Conservation (phyloP, 2,329 filamentous ascomycete genomes). For the Xylaria multiplex region DNA sequence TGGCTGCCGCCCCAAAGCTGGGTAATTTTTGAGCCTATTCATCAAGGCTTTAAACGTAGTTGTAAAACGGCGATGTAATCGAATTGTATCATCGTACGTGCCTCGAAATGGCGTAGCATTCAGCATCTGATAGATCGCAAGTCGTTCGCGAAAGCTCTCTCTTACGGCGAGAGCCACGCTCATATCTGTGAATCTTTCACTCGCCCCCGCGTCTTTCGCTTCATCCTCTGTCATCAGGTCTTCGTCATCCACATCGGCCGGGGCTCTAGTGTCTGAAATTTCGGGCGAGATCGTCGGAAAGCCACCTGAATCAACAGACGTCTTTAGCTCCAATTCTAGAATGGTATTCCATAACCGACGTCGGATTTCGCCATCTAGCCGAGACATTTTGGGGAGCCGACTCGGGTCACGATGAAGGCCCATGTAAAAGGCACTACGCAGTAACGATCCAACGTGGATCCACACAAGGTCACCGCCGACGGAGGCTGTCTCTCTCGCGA, state of each 20-base stretch:
- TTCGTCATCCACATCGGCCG: slow-evolving; percentile 63
- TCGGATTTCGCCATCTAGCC: slow-evolving; percentile 62
- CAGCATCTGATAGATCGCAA: slow-evolving; percentile 55
- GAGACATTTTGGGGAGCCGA: slow-evolving; percentile 58
- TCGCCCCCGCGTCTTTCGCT: slow-evolving; percentile 37
- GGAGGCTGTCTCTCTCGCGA: slow-evolving; percentile 60
- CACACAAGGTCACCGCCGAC: slow-evolving; percentile 63
- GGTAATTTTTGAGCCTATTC: slow-evolving; percentile 40
- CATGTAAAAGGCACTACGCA: slow-evolving; percentile 67
- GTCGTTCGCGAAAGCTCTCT: slow-evolving; percentile 55
- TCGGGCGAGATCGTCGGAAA: slow-evolving; percentile 57
- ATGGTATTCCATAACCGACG: slow-evolving; percentile 67
- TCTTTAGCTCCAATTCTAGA: slow-evolving; percentile 64
- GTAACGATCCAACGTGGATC: slow-evolving; percentile 60
- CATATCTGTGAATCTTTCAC: slow-evolving; percentile 56
- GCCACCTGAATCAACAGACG: slow-evolving; percentile 61
- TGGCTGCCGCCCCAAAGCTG: slow-evolving; percentile 29
- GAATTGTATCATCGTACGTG: slow-evolving; percentile 58
- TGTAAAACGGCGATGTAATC: slow-evolving; percentile 56
- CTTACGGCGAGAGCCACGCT: slow-evolving; percentile 61
- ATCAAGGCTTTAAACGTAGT: slow-evolving; percentile 55
- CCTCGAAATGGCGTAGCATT: slow-evolving; percentile 53
- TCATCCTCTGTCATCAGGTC: slow-evolving; percentile 58
- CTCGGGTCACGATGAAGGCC: slow-evolving; percentile 67
- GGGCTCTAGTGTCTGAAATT: slow-evolving; percentile 62